phyloP scores from a whole-genome alignment of 2,329 filamentous ascomycete genomes.

The Rutstroemia sydowiana region DNA sequence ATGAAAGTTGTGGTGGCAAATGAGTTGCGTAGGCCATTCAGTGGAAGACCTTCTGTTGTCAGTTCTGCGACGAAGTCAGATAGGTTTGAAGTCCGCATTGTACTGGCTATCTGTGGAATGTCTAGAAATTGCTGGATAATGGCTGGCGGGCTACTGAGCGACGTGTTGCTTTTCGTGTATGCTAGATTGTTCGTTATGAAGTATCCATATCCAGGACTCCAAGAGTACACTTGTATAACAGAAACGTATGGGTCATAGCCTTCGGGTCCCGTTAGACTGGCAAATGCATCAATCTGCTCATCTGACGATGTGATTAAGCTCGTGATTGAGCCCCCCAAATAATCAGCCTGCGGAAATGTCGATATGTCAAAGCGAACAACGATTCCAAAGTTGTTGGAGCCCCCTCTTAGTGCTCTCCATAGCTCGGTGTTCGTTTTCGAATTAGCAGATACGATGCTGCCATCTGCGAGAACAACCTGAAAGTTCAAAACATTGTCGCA shows the following conservation, averaged over 20 bases:
- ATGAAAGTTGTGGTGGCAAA: neutral
- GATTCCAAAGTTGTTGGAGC: conserved; percentile 9
- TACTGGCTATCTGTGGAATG: neutral
- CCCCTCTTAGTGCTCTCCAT: neutral
- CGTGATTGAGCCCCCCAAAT: neutral
- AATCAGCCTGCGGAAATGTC: neutral
- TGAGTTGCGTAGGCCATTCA: neutral
- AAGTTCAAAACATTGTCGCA: conserved; percentile 37
- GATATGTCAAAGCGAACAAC: conserved; percentile 1
- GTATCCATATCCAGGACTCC: neutral
- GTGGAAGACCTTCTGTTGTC: neutral
- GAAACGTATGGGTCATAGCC: neutral
- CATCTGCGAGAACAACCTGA: conserved; percentile 4
- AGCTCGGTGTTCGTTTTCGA: neutral
- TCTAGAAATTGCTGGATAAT: neutral
- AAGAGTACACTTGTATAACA: neutral
- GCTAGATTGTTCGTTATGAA: neutral
- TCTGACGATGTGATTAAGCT: neutral
- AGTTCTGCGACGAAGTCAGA: neutral
- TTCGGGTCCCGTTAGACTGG: neutral
- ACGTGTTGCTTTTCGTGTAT: neutral
- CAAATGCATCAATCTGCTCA: neutral
- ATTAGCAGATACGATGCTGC: neutral
- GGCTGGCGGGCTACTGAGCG: neutral
- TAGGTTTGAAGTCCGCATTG: neutral